Evolutionary conservation across 2,329 filamentous ascomycete species (phyloP).

Genomic region (Colletotrichum sp.): DNA sequence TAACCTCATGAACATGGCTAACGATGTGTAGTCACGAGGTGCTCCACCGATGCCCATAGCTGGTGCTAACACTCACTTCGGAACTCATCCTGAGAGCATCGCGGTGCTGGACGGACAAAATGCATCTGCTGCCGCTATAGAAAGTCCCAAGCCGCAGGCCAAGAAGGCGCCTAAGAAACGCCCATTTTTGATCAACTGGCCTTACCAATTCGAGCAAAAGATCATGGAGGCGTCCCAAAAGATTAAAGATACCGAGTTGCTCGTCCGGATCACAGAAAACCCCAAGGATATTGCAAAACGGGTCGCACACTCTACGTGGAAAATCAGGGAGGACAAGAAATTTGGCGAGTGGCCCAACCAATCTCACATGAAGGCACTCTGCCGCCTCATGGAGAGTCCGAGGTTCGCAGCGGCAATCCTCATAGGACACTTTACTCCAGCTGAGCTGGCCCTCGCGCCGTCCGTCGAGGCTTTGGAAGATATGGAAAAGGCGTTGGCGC

Average conservation of each 20-base stretch:
- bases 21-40: not conserved
- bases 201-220: constrained; percentile 27
- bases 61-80: constrained; percentile 43
- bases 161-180: not conserved
- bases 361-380: constrained; percentile 39
- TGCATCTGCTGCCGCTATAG: not conserved
- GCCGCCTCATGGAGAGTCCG: constrained; percentile 27
- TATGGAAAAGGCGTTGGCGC: constrained; percentile 29
- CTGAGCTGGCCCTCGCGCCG: constrained; percentile 31
- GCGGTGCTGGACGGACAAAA: not conserved
- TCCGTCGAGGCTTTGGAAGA: constrained; percentile 28
- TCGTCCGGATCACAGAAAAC: not conserved
- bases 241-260: not conserved
- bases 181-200: not conserved
- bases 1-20: not conserved
- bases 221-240: constrained; percentile 8
- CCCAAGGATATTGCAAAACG: not conserved
- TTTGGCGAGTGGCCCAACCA: constrained; percentile 36
- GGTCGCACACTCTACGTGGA: constrained; percentile 30
- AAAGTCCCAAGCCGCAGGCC: not conserved
- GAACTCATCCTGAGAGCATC: constrained; percentile 14
- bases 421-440: constrained; percentile 27
- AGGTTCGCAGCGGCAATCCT: constrained; percentile 36
- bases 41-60: constrained; percentile 35
- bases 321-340: constrained; percentile 25